Conservation (phyloP, 768 basidiomycete species). For the Suillus ampliporus region DNA sequence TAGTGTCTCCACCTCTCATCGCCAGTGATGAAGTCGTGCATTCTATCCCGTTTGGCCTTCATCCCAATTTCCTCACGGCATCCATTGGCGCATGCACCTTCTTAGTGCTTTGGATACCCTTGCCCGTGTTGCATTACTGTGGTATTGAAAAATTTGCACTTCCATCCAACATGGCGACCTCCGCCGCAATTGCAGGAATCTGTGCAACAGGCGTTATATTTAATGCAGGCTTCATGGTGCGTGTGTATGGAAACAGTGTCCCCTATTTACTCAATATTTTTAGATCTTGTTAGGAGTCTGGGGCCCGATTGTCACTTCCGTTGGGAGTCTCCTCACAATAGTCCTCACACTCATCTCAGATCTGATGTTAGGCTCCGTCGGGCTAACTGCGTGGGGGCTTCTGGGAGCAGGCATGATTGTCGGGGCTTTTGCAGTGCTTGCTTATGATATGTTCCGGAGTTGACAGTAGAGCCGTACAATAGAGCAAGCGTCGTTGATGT, state of each 20-base stretch:
- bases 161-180: slow-evolving; percentile 55
- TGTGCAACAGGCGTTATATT: slow-evolving; percentile 74
- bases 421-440: slow-evolving; percentile 80
- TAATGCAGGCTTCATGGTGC: slow-evolving; percentile 87
- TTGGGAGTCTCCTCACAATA: slow-evolving; percentile 94
- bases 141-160: slow-evolving; percentile 70
- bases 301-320: slow-evolving; percentile 88
- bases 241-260: slow-evolving; percentile 15
- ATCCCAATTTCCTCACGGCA: slow-evolving; percentile 83
- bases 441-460: slow-evolving; percentile 65
- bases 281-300: slow-evolving; percentile 83
- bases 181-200: slow-evolving; percentile 68
- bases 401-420: slow-evolving; percentile 82
- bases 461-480: slow-evolving; percentile 11
- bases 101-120: slow-evolving; percentile 76
- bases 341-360: slow-evolving; percentile 87
- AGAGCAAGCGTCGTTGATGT: not conserved
- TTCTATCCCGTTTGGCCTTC: slow-evolving; percentile 81
- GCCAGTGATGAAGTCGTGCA: slow-evolving; percentile 45
- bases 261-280: slow-evolving; percentile 2
- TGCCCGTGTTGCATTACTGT: slow-evolving; percentile 73
- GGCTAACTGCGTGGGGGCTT: slow-evolving; percentile 73
- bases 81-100: slow-evolving; percentile 81
- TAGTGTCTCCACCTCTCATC: slow-evolving; percentile 14
- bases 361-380: slow-evolving; percentile 68